Conservation (phyloP, 1,284 basidiomycete species). For the Rhizoctonia solani region DNA sequence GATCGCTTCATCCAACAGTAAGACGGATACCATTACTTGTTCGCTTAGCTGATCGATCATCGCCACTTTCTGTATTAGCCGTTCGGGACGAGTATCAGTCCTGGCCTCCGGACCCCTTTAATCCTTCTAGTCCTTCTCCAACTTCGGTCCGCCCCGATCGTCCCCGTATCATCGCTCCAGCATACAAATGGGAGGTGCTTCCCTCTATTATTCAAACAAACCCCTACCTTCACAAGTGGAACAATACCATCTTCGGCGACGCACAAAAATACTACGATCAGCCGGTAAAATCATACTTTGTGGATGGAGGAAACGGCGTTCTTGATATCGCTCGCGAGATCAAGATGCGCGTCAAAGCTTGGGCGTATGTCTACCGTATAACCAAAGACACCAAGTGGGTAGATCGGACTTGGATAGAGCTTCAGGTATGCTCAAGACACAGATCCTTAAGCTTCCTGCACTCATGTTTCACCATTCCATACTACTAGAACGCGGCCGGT, state of each 20-base stretch:
- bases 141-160: constrained; percentile 74
- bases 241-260: constrained; percentile 88
- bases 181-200: constrained; percentile 90
- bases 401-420: constrained; percentile 82
- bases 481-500: constrained; percentile 70
- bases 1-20: constrained; percentile 61
- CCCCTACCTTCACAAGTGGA: constrained; percentile 89
- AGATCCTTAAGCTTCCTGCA: constrained; percentile 40
- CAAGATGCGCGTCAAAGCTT: constrained; percentile 91
- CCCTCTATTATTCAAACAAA: constrained; percentile 78
- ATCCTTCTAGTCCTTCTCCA: constrained; percentile 62
- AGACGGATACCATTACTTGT: constrained; percentile 64
- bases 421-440: constrained; percentile 66
- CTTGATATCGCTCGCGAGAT: constrained; percentile 89
- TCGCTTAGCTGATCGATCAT: constrained; percentile 62
- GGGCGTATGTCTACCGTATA: constrained; percentile 88
- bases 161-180: constrained; percentile 89
- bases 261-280: constrained; percentile 70
- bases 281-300: constrained; percentile 67
- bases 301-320: constrained; percentile 89
- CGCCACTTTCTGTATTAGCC: constrained; percentile 51
- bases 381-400: constrained; percentile 88
- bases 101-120: constrained; percentile 79
- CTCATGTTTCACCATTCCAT: background rate
- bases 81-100: too few species aligned